Evolutionary conservation across 2,329 filamentous ascomycete species (phyloP).

Genomic region (Curvularia verruculosa): DNA sequence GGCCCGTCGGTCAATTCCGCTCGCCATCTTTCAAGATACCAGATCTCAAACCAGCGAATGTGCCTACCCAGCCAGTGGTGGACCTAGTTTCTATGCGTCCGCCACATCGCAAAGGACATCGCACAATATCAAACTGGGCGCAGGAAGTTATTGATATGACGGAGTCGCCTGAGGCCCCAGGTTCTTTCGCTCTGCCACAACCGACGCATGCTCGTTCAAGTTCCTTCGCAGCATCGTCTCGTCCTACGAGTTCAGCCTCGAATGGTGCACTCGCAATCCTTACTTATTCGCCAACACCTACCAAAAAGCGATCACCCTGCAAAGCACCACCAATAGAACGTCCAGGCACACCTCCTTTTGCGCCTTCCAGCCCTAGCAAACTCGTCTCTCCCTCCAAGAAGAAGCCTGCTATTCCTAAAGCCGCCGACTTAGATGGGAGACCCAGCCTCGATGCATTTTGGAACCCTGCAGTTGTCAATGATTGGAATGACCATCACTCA

Average conservation of each 20-base stretch:
- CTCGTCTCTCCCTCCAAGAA: constrained; percentile 48
- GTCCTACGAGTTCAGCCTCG: constrained; percentile 40
- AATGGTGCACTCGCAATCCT: constrained; percentile 36
- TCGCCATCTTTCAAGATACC: constrained; percentile 13
- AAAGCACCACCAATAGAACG: constrained; percentile 43
- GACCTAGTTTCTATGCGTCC: constrained; percentile 30
- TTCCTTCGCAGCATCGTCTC: constrained; percentile 36
- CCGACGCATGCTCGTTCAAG: constrained; percentile 28
- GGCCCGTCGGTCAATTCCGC: neutral
- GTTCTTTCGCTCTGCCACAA: constrained; percentile 28
- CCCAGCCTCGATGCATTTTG: constrained; percentile 50
- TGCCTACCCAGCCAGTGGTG: constrained; percentile 10
- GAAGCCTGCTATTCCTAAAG: constrained; percentile 38
- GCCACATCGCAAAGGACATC: constrained; percentile 34
- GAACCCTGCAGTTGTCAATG: constrained; percentile 45
- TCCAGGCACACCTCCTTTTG: constrained; percentile 40
- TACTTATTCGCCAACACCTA: constrained; percentile 45
- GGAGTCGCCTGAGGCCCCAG: constrained; percentile 31
- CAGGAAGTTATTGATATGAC: constrained; percentile 45
- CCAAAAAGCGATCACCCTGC: constrained; percentile 40
- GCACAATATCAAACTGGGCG: constrained; percentile 39
- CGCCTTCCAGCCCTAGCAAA: constrained; percentile 38
- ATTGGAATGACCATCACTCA: constrained; percentile 46
- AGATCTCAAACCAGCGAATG: constrained; percentile 5
- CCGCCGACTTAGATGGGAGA: constrained; percentile 31